Evolutionary conservation across 164 flowering plant species (phyloP), one percentile per base, ranked within the genome.

Genomic region (Liquidambar formosana): DNA sequence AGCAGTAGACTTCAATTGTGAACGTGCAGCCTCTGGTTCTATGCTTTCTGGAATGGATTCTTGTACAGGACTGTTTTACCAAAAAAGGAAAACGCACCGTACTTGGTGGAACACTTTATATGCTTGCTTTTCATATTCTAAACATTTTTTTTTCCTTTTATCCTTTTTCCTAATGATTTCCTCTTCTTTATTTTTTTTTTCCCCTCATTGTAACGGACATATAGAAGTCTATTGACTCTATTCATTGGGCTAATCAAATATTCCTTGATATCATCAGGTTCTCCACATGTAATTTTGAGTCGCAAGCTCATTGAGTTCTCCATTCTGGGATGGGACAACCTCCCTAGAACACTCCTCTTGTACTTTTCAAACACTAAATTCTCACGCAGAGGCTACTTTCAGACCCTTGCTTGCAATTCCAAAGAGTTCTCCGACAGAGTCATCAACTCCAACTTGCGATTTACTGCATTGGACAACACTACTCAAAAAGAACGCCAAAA

Each of bases 391-490:
- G 76, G 71, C 59, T 76, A 76, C 73, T 73, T 76, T 65, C 79
- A 72, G 54, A 76, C 79, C 43, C 76, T 76, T 48, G 73, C 64
- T 13, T 76, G 79, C 79, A 72, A 76, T 66, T 68, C 76, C 26
- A 47, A 43, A 47, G 46, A 33, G 21, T 73, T 76, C 57, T 43
- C 23, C 13, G 28, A 48, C 6, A 72, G 61, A 0, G 59, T 68
- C 9, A n/a, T 72, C 70, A 76, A 76, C 57, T 54, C 73, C 19
- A 53, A 69, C 44, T 58, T 76, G 60, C 61, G 64, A 22, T 73
- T 64, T 23, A 21, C 57, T 11, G 60, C 61, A 19, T 71, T 68
- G 69, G 75, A 71, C n/a, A 76, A 71, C 56, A 67, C 73, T 46
- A 68, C 68, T 13, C 26, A 63, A 28, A 33, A 73, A 25, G 73